These are phyloP conservation scores for Solanum piurae DNA, from an alignment of 257 asterid genomes.

Conservation along the genomic window DNA sequence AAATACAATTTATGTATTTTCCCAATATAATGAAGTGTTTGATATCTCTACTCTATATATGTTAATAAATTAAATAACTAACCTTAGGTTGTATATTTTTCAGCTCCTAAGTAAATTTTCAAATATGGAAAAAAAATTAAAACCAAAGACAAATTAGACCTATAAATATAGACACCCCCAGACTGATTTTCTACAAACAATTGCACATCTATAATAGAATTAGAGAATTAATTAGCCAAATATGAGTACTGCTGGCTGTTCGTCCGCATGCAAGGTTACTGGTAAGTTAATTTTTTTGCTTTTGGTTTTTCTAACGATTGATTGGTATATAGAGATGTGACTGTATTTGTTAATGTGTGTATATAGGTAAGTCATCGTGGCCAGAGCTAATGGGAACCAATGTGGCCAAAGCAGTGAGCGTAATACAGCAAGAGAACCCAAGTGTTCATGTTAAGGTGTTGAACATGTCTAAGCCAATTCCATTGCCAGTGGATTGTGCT, in stretches of 20 bases:
- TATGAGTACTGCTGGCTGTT: not conserved
- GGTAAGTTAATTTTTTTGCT: not conserved
- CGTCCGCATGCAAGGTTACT: not conserved
- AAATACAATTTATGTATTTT: too few relatives aligned
- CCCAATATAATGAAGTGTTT: not conserved
- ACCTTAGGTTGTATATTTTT: not conserved
- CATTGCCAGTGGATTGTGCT: not conserved
- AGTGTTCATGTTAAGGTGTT: not conserved
- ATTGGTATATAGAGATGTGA: not conserved
- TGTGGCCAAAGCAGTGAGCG: not conserved
- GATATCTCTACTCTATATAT: too few relatives aligned
- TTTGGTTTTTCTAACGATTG: not conserved
- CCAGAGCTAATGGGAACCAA: not conserved
- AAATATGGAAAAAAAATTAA: not conserved
- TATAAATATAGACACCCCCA: not conserved
- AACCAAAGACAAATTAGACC: not conserved
- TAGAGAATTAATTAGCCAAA: not conserved
- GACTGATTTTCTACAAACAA: not conserved
- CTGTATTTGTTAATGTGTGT: not conserved
- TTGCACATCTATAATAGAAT: not conserved
- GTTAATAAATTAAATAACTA: too few relatives aligned
- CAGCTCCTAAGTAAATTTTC: not conserved
- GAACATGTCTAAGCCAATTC: not conserved
- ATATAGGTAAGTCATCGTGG: not conserved
- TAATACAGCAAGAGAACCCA: not conserved